A percentile compares a stretch with the other conserved stretches of the same genome.
phyloP scores from a whole-genome alignment of 805 yeast species.

The Grigorovia transvaalensis region DNA sequence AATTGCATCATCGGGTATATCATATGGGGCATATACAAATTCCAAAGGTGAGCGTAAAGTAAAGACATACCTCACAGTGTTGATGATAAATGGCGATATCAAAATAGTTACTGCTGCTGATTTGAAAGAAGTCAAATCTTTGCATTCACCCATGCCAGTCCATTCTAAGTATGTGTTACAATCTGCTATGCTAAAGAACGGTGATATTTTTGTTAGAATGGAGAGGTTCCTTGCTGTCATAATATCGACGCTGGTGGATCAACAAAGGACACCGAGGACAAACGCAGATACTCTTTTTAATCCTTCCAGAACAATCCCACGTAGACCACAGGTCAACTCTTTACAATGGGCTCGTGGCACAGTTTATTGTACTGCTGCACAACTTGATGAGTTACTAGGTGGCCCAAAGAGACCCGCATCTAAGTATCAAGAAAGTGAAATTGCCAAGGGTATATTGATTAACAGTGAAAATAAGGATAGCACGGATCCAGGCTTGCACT shows the following conservation, averaged over 20 bases:
- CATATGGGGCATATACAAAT: slow-evolving; percentile 28
- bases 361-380: slow-evolving; percentile 47
- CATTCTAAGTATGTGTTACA: slow-evolving; percentile 33
- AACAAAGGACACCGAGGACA: slow-evolving; percentile 9
- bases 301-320: slow-evolving; percentile 56
- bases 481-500: slow-evolving; percentile 13
- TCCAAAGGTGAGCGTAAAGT: slow-evolving; percentile 19
- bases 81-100: slow-evolving; percentile 39
- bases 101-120: slow-evolving; percentile 48
- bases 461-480: slow-evolving; percentile 10
- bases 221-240: slow-evolving; percentile 45
- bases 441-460: slow-evolving; percentile 38
- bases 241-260: slow-evolving; percentile 36
- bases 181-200: slow-evolving; percentile 40
- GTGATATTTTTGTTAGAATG: slow-evolving; percentile 49
- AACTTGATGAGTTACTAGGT: slow-evolving; percentile 55
- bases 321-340: slow-evolving; percentile 70
- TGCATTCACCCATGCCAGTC: slow-evolving; percentile 36
- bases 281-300: slow-evolving; percentile 58
- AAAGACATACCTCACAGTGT: slow-evolving; percentile 39
- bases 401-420: slow-evolving; percentile 64
- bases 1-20: slow-evolving; percentile 40
- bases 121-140: slow-evolving; percentile 44
- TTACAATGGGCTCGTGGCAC: slow-evolving; percentile 82
- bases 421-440: slow-evolving; percentile 47